Conservation (phyloP, 306 rosid species). For the Vigna mungo region DNA sequence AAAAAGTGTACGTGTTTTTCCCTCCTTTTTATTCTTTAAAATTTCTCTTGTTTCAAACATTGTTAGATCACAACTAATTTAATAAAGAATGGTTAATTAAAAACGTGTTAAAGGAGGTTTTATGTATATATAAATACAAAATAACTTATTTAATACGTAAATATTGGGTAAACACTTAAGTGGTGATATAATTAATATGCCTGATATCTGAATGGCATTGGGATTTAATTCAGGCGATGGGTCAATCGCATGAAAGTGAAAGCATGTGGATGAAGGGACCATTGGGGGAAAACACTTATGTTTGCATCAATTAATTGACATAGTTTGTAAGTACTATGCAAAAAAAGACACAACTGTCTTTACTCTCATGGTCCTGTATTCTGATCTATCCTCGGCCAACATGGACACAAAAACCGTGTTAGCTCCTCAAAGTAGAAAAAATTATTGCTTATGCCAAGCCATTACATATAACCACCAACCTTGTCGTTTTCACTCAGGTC, state of each 20-base stretch:
- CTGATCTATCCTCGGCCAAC: neutral
- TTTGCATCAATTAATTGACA: constrained; percentile 39
- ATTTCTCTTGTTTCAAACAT: no score
- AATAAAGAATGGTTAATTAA: no score
- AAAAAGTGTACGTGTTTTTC: no score
- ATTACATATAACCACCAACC: constrained; percentile 40
- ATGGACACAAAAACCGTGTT: constrained; percentile 15
- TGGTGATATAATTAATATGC: neutral
- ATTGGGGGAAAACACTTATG: constrained; percentile 10
- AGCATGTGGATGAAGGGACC: constrained; percentile 57
- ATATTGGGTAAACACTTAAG: neutral
- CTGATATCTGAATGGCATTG: constrained; percentile 10
- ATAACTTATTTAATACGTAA: no score
- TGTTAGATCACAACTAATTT: no score
- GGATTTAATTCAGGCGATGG: constrained; percentile 23
- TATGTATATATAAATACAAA: no score
- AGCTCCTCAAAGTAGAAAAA: constrained; percentile 38
- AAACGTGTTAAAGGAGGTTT: no score
- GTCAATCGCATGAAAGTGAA: constrained; percentile 37
- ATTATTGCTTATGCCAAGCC: constrained; percentile 45
- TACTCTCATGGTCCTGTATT: constrained; percentile 45
- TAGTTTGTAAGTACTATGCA: constrained; percentile 33
- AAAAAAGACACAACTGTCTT: constrained; percentile 45
- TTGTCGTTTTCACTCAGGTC: constrained; percentile 54
- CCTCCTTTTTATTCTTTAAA: no score